Evolutionary conservation across 257 asterid genomes (phyloP).

Genomic region (Salvia hispanica): DNA sequence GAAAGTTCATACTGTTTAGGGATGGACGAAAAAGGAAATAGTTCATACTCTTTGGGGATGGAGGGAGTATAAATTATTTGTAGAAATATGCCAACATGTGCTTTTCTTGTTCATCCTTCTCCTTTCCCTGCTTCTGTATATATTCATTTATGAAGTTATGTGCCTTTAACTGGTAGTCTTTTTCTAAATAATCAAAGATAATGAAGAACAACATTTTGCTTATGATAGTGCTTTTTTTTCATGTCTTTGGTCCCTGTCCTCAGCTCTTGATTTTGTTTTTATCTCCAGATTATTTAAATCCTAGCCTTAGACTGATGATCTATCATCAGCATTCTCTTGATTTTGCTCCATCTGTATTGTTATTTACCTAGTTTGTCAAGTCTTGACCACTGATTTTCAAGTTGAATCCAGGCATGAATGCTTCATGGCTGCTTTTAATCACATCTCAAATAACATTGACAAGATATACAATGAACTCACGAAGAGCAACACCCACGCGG

Average conservation of each 20-base stretch:
- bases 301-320: too few relatives aligned
- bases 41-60: too few relatives aligned
- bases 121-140: neutral
- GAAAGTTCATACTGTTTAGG: too few relatives aligned
- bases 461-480: slow-evolving; percentile 93
- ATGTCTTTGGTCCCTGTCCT: neutral
- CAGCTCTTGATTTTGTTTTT: neutral
- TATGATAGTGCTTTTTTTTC: slow-evolving; percentile 5
- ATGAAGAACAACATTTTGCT: neutral
- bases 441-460: slow-evolving; percentile 81
- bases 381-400: slow-evolving; percentile 31
- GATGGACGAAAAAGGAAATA: too few relatives aligned
- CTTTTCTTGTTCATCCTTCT: neutral
- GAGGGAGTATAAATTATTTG: slow-evolving; percentile 1
- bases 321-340: slow-evolving; percentile 5
- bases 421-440: slow-evolving; percentile 92
- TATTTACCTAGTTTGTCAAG: slow-evolving; percentile 12
- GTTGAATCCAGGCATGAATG: slow-evolving; percentile 62
- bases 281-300: slow-evolving; percentile 13
- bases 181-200: neutral
- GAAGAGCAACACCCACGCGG: slow-evolving; percentile 58
- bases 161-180: slow-evolving; percentile 20
- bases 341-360: slow-evolving; percentile 8
- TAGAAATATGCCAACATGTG: slow-evolving; percentile 1
- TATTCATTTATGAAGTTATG: neutral